Evolutionary conservation across 129 eudicot species (phyloP).

Genomic region (Helichrysum umbraculigerum): DNA sequence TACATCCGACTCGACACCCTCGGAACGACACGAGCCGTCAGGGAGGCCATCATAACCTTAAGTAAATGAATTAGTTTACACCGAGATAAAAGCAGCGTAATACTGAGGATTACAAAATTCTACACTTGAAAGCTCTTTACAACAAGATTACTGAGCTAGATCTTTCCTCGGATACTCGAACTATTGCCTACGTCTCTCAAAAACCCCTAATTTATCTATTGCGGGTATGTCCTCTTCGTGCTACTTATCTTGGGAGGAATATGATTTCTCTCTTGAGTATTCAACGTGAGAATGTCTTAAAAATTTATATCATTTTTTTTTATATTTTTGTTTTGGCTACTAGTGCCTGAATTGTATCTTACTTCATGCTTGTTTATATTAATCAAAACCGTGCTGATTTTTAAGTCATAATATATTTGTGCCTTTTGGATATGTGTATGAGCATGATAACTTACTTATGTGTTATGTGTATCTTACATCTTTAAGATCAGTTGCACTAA

Average conservation of each 20-base stretch:
- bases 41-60: no score
- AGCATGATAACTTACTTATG: not conserved
- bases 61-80: no score
- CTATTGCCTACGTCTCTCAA: no score
- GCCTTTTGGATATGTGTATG: no score
- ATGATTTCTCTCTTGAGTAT: slow-evolving; percentile 62
- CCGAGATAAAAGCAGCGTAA: no score
- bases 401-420: not conserved
- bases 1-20: no score
- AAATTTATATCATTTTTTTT: slow-evolving; percentile 79
- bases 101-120: no score
- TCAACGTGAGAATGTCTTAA: slow-evolving; percentile 50
- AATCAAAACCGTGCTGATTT: not conserved
- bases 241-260: slow-evolving; percentile 39
- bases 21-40: no score
- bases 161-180: no score
- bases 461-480: not conserved
- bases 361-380: not conserved
- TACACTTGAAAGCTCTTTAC: no score
- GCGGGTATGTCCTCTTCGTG: slow-evolving; percentile 78
- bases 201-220: not conserved
- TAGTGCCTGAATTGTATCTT: not conserved
- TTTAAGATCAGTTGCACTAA: not conserved
- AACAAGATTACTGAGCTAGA: no score
- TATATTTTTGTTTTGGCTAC: slow-evolving; percentile 5